Evolutionary conservation across 306 rosid genomes (phyloP), one percentile per base, ranked within the genome.

Genomic region (Biancaea sappan): DNA sequence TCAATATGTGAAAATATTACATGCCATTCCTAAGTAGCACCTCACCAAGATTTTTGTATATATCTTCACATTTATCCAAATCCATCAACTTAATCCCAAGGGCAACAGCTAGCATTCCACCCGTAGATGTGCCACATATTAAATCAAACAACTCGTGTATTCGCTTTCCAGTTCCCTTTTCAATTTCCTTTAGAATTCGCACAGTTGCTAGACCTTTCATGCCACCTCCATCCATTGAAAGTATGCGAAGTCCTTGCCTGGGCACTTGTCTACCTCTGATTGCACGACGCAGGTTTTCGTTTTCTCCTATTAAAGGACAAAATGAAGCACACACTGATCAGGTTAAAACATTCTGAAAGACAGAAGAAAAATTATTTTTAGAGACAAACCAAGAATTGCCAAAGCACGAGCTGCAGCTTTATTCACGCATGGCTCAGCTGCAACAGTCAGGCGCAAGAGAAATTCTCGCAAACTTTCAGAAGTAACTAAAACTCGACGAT

Each of bases 401-500:
- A 91, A 85, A 81, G 98, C 97, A 86, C 98, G 98, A 61, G 97
- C 98, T 10, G 98, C 98, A 75, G 98, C 96, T 89, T 91, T 91
- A 77, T 82, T 83, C 76, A 94, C 97, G 53, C 94, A 81, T n/a
- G 98, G 91, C 56, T 89, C 93, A 77, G 89, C 79, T 61, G 87
- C 91, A 84, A 72, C 89, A 18, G 96, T 85, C 84, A 91, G 72
- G 29, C 88, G 91, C 85, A 94, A 69, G 76, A 94, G 92, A 66
- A 94, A 94, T 73, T 89, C 96, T 28, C 84, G 90, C 85, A 91
- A 78, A 80, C 89, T 88, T 85, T 94, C 98, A 76, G 98, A 94
- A 74, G 98, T 86, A 81, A 94, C 97, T 79, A 94, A 81, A 81
- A 88, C 74, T 16, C 81, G 89, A 2, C 98, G 97, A 83, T 89